Percentiles rank a stretch among this genome's conserved stretches.
Evolutionary conservation across 2,329 filamentous ascomycete genomes (phyloP).

Genomic region (Claviceps arundinis): DNA sequence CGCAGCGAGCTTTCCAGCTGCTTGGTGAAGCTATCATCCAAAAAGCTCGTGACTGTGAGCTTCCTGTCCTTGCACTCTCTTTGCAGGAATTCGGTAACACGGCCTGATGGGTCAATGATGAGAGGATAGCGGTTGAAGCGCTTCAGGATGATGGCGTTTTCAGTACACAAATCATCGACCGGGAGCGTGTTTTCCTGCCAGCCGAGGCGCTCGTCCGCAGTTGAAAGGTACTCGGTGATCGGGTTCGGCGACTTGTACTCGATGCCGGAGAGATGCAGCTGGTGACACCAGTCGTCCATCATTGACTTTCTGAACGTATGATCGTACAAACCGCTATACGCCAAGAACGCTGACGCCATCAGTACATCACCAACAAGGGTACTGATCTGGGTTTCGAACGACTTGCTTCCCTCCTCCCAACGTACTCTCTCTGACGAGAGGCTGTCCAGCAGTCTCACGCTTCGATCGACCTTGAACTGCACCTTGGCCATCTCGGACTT

Average conservation of each 20-base stretch:
- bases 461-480: conserved; percentile 95
- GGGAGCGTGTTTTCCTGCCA: conserved; percentile 94
- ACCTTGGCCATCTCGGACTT: conserved; percentile 94
- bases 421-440: conserved; percentile 83
- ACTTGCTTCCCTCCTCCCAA: conserved; percentile 96
- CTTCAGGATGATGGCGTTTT: conserved; percentile 95
- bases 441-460: conserved; percentile 85
- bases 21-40: conserved; percentile 96
- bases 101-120: conserved; percentile 93
- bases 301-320: conserved; percentile 96
- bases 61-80: conserved; percentile 89
- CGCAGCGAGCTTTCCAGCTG: conserved; percentile 92
- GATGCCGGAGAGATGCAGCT: conserved; percentile 85
- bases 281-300: conserved; percentile 94
- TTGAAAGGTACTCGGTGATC: conserved; percentile 91
- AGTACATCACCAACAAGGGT: conserved; percentile 93
- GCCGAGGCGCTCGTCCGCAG: conserved; percentile 81
- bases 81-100: conserved; percentile 88
- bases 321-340: conserved; percentile 93
- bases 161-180: conserved; percentile 93
- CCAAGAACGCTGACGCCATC: conserved; percentile 91
- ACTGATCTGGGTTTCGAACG: conserved; percentile 94
- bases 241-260: conserved; percentile 88
- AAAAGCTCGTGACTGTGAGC: conserved; percentile 91
- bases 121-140: conserved; percentile 97